A percentile compares a stretch with the other conserved stretches of the same genome.
phyloP scores from a whole-genome alignment of 352 stramenopile genomes.

The Pilasporangium apinafurcum region DNA sequence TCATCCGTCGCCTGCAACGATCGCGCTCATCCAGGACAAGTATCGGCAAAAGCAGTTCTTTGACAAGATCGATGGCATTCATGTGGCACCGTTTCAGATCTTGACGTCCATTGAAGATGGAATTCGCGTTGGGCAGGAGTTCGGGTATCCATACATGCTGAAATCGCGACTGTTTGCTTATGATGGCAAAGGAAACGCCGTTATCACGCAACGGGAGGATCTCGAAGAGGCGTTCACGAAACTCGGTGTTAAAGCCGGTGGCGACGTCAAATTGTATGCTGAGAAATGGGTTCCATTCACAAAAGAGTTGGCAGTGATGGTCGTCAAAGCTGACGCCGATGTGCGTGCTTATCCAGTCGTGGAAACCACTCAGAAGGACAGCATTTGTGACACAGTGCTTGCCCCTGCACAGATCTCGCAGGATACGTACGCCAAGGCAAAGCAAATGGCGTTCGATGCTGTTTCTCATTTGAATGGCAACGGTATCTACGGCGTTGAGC shows the following conservation, averaged over 20 bases:
- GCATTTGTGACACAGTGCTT: constrained; percentile 96
- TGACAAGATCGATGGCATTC: constrained; percentile 28
- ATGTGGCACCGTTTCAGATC: constrained; percentile 46
- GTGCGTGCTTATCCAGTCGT: constrained; percentile 94
- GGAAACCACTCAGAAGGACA: constrained; percentile 96
- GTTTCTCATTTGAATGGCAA: constrained; percentile 80
- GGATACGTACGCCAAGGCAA: constrained; percentile 31
- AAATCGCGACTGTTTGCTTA: constrained; percentile 96
- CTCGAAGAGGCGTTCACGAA: constrained; percentile 83
- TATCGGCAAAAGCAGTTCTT: constrained; percentile 93
- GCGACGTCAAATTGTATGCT: constrained; percentile 72
- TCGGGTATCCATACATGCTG: constrained; percentile 98
- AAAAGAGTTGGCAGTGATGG: constrained; percentile 97
- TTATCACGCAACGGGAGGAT: constrained; percentile 77
- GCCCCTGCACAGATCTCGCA: constrained; percentile 76
- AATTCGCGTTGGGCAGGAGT: constrained; percentile 31
- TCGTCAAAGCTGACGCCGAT: constrained; percentile 79
- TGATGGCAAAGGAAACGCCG: constrained; percentile 96
- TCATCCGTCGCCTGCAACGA: constrained; percentile 85
- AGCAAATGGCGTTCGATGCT: constrained; percentile 52
- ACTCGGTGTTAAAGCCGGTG: constrained; percentile 38
- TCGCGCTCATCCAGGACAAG: constrained; percentile 98
- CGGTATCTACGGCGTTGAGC: constrained; percentile 96
- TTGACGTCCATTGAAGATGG: constrained; percentile 41
- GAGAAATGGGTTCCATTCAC: constrained; percentile 97